Base-by-base conservation (phyloP, 805 yeast species). In the Clavispora santaluciae region DNA sequence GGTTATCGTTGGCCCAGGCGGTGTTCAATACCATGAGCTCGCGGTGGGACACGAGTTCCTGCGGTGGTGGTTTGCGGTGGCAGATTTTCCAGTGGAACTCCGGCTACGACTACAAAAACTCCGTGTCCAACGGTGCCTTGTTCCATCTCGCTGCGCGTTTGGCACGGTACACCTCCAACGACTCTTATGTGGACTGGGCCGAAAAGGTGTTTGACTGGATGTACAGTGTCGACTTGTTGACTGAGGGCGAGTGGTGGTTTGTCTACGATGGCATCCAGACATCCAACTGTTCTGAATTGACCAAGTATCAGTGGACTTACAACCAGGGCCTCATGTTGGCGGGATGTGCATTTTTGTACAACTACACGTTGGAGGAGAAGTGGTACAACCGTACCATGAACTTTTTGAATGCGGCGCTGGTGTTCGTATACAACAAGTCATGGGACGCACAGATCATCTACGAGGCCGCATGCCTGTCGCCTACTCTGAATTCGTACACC, bases 61-160 rank as follows among this genome's bases (percentile, higher is more conserved):
- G 99, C 66, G 76, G 72, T 33, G 98, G 99, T 44, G 98, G 99
- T 1, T 66, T 91, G 45, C 74, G 97, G 63, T 91, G 98, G 98
- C 98, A 91, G 69, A 91, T 91, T 55, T 91, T 83, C 68, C 74
- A 82, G 42, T 90, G 96, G 95, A 91, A 91, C 60, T 74, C 87
- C 6, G 99, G 98, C 46, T 91, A 89, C 60, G 85, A 86, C 61
- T 91, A 91, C 64, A 91, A 91, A 63, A 91, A 91, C 61, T 70
- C 96, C 26, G 87, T 90, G 43, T 75, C 95, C n/a, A 90, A 87
- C 61, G 97, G 95, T 21, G 86, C 90, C 37, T 68, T 90, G 41
- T 89, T 90, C 76, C 88, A 87, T 52, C 59, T 90, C 30, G 95
- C 86, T 13, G 93, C 96, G 1, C 73, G 97, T 48, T 72, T 90